Evolutionary conservation across 768 basidiomycete species (phyloP), one percentile per base, ranked within the genome.

Genomic region (Mrakia hoshinonis): DNA sequence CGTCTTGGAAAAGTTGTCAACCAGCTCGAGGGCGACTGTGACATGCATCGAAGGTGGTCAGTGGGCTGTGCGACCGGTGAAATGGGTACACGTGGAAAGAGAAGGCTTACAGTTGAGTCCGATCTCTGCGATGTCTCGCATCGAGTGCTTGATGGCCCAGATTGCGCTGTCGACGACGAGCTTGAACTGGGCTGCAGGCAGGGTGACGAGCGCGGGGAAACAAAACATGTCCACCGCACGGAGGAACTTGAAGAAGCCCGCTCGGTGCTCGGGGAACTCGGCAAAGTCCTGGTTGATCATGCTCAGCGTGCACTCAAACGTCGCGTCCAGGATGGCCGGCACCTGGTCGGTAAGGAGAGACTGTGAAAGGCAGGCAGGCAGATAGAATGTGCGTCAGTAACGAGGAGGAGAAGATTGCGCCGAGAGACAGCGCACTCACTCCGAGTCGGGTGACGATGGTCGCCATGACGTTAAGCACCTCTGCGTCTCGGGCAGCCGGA

Each of bases 241-340:
- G 55, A 99, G 83, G 71, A 99, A 84, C 80, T 91, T 93, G 85
- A 92, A 99, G 85, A 99, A 95, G 68, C 93, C 95, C 49, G 89
- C 87, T 71, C 96, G 90, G 79, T 98, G 95, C 79, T 99, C 96
- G 11, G 96, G 96, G 82, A 85, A 99, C 81, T 98, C 96, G n/a
- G 94, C 83, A 75, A 98, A 95, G 82, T 99, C 95, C 84, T 96
- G 91, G 80, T 97, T 98, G 79, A 99, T 99, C 96, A 98, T 99
- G 76, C 87, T 89, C 71, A 99, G 82, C 4, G 96, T 99, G 54
- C 91, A 90, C 80, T 97, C 94, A 78, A 99, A 98, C 61, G 98
- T 91, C 12, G 95, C 93, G 76, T 98, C 95, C 63, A 99, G 84
- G 72, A 96, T 90, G 11, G 95, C 89, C 3, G 91, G 90, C 22